Base-by-base conservation (phyloP, 129 eudicot species). In the Chrysanthemum seticuspe region DNA sequence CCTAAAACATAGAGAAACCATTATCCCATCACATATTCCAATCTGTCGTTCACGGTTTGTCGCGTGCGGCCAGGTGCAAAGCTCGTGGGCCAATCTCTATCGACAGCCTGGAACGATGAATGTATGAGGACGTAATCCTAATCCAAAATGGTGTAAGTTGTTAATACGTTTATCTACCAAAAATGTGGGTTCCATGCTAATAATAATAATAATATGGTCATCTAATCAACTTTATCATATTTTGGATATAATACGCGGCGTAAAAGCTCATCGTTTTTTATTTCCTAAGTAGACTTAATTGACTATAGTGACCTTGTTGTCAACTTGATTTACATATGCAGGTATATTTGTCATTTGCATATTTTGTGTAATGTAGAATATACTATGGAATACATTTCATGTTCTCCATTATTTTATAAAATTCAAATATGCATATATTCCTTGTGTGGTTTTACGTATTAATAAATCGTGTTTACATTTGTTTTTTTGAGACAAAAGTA, bases 181-280 rank as follows among this genome's bases (percentile, higher is more conserved):
- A 44, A 14, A 69, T 54, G 81, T 34, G 81, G 88, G 87, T 21
- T 85, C 85, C 47, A 65, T 60, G n/a, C 36, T n/a, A n/a, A n/a
- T 62, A 53, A 5, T 36, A 36, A 36, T 36, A 4, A 3, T 4
- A 34, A 34, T 36, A 36, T 36, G 45, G 45, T 36, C 19, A 40
- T 78, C 85, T 5, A 71, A 71, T 68, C 48, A 40, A 7, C 13
- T 40, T 27, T 12, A 12, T 53, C 9, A 66, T 45, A 51, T 19
- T 34, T 57, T 60, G 76, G 74, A 50, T 62, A 34, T 8, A 9
- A 48, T 89, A 89, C 81, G 96, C 96, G 96, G 96, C 91, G 83
- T 14, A n/a, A 73, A 57, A n/a, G 89, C 79, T 81, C 73, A 34
- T 75, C 84, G 82, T 70, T 73, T 74, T n/a, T n/a, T n/a, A n/a